Evolutionary conservation across 371 early-diverging fungal species (phyloP).

Genomic region (Mortierella sp.): DNA sequence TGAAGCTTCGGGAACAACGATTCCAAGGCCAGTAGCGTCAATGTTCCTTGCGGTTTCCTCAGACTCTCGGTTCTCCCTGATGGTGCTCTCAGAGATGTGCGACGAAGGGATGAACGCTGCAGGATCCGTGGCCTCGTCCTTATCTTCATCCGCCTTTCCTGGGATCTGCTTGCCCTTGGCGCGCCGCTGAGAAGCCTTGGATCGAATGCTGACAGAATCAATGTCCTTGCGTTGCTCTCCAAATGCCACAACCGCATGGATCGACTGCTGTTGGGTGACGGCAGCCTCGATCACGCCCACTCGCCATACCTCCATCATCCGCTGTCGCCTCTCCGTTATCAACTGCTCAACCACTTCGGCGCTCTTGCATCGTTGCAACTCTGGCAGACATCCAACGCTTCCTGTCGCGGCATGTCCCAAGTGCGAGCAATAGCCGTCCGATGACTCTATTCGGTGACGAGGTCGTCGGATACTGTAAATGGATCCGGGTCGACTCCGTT

Average conservation of each 20-base stretch:
- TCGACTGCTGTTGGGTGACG: constrained; percentile 36
- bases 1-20: not conserved
- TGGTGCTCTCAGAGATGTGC: constrained; percentile 14
- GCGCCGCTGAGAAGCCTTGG: constrained; percentile 37
- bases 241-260: constrained; percentile 29
- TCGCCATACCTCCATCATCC: constrained; percentile 61
- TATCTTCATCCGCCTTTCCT: not conserved
- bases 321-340: constrained; percentile 51
- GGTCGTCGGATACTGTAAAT: constrained; percentile 45
- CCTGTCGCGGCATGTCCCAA: constrained; percentile 29
- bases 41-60: not conserved
- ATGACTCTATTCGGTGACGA: constrained; percentile 20
- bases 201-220: constrained; percentile 37
- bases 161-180: not conserved
- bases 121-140: not conserved
- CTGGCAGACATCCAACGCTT: constrained; percentile 26
- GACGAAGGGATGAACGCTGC: not conserved
- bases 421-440: constrained; percentile 25
- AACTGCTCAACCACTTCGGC: constrained; percentile 45
- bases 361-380: constrained; percentile 41
- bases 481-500: constrained; percentile 44
- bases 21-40: not conserved
- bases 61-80: not conserved
- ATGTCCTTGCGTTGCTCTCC: constrained; percentile 27
- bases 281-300: constrained; percentile 57